A percentile compares a stretch with the other conserved stretches of the same genome.
These are phyloP conservation scores for Tylopilus sp. DNA, from an alignment of 768 basidiomycete species.

Conservation along the genomic window DNA sequence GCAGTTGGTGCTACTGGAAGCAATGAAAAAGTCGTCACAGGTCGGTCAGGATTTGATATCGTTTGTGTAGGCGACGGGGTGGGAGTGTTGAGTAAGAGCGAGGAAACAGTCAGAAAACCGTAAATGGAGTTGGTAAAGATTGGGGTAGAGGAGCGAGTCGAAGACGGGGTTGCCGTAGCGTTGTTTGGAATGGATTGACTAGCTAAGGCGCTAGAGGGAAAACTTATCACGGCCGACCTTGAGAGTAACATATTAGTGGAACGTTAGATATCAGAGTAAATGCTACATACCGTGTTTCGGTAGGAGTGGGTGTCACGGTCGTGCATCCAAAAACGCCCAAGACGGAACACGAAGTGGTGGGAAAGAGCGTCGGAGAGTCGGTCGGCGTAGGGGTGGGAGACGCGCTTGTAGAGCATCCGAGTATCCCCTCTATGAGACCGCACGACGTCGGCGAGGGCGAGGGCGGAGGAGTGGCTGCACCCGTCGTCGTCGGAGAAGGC, in stretches of 20 bases:
- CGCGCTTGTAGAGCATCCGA: neutral
- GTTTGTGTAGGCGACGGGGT: conserved; percentile 23
- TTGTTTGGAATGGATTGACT: neutral
- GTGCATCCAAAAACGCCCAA: conserved; percentile 18
- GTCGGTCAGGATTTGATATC: conserved; percentile 38
- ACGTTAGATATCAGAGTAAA: neutral
- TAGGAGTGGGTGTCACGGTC: conserved; percentile 8
- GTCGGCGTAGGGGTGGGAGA: conserved; percentile 3
- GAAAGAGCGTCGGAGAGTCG: too few relatives aligned
- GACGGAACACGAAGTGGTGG: conserved; percentile 17
- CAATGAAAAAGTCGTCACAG: conserved; percentile 28
- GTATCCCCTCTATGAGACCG: neutral
- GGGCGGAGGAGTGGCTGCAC: neutral
- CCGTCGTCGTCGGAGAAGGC: neutral
- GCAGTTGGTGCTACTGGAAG: conserved; percentile 20
- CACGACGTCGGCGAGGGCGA: neutral
- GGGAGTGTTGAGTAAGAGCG: conserved; percentile 31
- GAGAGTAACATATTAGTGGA: neutral
- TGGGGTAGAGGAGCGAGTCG: conserved; percentile 7
- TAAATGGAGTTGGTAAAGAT: conserved; percentile 24
- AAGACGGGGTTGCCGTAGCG: conserved; percentile 1
- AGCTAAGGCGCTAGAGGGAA: conserved; percentile 22
- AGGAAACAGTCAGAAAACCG: conserved; percentile 33
- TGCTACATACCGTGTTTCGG: conserved; percentile 10
- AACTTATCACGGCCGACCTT: conserved; percentile 23